Evolutionary conservation across 2,329 filamentous ascomycete genomes (phyloP).

Genomic region (Fusarium pseudocircinatum): DNA sequence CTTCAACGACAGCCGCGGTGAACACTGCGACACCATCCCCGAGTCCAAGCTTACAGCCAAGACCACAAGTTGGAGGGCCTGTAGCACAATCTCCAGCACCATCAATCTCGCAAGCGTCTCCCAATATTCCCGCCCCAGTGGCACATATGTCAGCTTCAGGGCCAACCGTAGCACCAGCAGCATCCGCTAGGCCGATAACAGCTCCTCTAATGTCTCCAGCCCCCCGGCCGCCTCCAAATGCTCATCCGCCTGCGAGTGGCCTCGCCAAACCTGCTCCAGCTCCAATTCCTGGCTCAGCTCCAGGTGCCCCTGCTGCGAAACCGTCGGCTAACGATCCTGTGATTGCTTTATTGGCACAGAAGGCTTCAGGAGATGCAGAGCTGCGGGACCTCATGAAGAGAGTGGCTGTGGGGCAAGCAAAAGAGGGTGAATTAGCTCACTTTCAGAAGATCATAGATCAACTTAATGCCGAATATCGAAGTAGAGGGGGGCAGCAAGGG

Average conservation of each 20-base stretch:
- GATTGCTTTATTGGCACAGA: slow-evolving; percentile 80
- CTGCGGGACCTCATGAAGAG: slow-evolving; percentile 85
- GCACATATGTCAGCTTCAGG: slow-evolving; percentile 38
- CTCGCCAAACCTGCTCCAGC: slow-evolving; percentile 27
- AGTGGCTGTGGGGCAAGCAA: slow-evolving; percentile 79
- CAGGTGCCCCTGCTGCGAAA: slow-evolving; percentile 36
- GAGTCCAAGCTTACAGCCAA: slow-evolving; percentile 33
- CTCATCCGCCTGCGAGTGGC: slow-evolving; percentile 29
- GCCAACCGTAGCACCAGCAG: slow-evolving; percentile 36
- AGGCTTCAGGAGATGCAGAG: slow-evolving; percentile 76
- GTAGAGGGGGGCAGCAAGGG: slow-evolving; percentile 59
- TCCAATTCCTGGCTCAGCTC: slow-evolving; percentile 22
- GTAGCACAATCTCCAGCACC: slow-evolving; percentile 36
- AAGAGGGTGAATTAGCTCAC: slow-evolving; percentile 74
- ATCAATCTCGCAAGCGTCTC: slow-evolving; percentile 31
- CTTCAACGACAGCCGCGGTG: slow-evolving; percentile 17
- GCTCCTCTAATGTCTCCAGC: slow-evolving; percentile 42
- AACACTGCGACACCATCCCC: slow-evolving; percentile 25
- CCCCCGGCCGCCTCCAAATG: slow-evolving; percentile 23
- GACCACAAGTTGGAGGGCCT: slow-evolving; percentile 24
- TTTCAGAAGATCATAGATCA: slow-evolving; percentile 87
- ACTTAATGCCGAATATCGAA: slow-evolving; percentile 70
- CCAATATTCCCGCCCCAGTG: slow-evolving; percentile 34
- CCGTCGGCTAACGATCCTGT: slow-evolving; percentile 71
- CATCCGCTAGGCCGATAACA: slow-evolving; percentile 35